Evolutionary conservation across 805 yeast species (phyloP).

Genomic region (Cyberlindnera veronae): DNA sequence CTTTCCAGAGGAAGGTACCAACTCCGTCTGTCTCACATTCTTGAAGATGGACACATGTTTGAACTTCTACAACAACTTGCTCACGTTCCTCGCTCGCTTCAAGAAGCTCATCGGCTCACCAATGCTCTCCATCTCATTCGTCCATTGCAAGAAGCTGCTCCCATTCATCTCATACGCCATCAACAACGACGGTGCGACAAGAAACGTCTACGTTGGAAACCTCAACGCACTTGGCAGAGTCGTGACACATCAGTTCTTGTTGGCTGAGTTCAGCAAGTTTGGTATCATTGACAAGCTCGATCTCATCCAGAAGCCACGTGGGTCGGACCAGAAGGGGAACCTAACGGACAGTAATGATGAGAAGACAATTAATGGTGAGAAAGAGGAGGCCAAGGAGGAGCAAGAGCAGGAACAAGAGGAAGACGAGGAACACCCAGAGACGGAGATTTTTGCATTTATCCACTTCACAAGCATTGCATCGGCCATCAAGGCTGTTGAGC

Average conservation of each 20-base stretch:
- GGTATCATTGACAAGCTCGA: constrained; percentile 66
- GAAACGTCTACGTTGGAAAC: constrained; percentile 87
- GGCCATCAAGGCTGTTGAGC: constrained; percentile 83
- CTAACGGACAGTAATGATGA: neutral
- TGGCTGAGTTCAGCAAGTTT: constrained; percentile 49
- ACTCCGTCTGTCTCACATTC: constrained; percentile 23
- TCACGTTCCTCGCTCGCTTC: constrained; percentile 34
- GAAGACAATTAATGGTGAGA: neutral
- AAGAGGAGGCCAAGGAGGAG: constrained; percentile 24
- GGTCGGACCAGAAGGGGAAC: neutral
- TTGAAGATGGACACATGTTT: constrained; percentile 34
- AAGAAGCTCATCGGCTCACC: constrained; percentile 38
- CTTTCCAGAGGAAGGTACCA: constrained; percentile 24
- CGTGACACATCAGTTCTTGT: constrained; percentile 38
- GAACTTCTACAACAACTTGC: constrained; percentile 35
- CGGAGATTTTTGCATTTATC: constrained; percentile 69
- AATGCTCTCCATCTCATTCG: constrained; percentile 33
- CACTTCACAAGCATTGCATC: constrained; percentile 81
- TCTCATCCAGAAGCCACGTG: constrained; percentile 31
- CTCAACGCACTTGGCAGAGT: constrained; percentile 45
- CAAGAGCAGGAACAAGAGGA: constrained; percentile 50
- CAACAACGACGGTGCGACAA: constrained; percentile 83
- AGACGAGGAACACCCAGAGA: constrained; percentile 32
- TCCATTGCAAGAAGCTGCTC: constrained; percentile 28
- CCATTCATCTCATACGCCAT: constrained; percentile 39